Percentiles rank a stretch among this genome's conserved stretches.
Conservation (phyloP, 495 filamentous ascomycete species). For the Aspergillus conjunctus region DNA sequence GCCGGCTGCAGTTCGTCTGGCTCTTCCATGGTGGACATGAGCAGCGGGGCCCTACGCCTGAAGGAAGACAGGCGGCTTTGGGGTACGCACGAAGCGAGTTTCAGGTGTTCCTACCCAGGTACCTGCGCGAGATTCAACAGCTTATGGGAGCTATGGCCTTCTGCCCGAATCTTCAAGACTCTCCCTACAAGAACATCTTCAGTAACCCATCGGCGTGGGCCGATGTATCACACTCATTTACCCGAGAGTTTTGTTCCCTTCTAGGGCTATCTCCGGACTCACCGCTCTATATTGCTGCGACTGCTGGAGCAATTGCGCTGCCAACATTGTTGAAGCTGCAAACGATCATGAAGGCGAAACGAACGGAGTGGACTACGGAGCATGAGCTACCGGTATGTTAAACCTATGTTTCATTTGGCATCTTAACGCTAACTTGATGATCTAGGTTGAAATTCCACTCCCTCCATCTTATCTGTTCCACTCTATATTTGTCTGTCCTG, state of each 20-base stretch:
- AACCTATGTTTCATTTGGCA: background rate
- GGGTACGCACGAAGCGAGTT: slow-evolving; percentile 72
- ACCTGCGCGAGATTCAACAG: slow-evolving; percentile 73
- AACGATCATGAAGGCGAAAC: slow-evolving; percentile 78
- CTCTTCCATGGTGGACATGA: slow-evolving; percentile 61
- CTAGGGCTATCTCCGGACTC: slow-evolving; percentile 84
- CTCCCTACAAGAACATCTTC: slow-evolving; percentile 78
- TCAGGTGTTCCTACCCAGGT: slow-evolving; percentile 65
- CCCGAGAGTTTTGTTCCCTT: slow-evolving; percentile 91
- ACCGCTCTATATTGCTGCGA: slow-evolving; percentile 87
- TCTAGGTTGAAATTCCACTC: slow-evolving; percentile 81
- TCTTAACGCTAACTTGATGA: slow-evolving; percentile 4
- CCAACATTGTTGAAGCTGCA: slow-evolving; percentile 82
- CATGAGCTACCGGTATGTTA: slow-evolving; percentile 77
- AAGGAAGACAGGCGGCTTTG: slow-evolving; percentile 61
- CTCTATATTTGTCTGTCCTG: slow-evolving; percentile 95
- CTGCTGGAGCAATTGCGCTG: slow-evolving; percentile 87
- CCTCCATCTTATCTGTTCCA: slow-evolving; percentile 89
- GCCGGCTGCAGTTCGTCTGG: slow-evolving; percentile 82
- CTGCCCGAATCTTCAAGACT: slow-evolving; percentile 62
- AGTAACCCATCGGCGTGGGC: slow-evolving; percentile 72
- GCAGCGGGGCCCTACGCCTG: slow-evolving; percentile 22
- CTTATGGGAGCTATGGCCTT: slow-evolving; percentile 78
- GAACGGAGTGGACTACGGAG: slow-evolving; percentile 90
- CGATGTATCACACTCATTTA: slow-evolving; percentile 81